Percentiles rank a stretch among this genome's conserved stretches.
These are phyloP conservation scores for Xenoacremonium recifei DNA, from an alignment of 2,329 filamentous ascomycete species.

Conservation along the genomic window DNA sequence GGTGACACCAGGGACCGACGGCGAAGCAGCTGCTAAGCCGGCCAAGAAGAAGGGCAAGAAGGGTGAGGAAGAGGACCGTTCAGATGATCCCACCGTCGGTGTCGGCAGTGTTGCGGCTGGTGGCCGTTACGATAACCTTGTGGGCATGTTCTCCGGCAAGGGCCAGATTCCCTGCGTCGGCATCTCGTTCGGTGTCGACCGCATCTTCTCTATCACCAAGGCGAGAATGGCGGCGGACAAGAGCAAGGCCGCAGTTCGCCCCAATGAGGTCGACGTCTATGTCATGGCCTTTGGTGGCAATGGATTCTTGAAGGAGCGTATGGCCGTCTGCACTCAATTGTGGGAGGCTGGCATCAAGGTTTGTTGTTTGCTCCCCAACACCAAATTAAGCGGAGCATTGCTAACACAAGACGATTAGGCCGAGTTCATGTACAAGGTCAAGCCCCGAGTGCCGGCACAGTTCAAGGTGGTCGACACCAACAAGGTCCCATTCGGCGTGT, in stretches of 20 bases:
- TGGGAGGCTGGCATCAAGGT: conserved; percentile 89
- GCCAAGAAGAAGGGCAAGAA: conserved; percentile 52
- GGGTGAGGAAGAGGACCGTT: conserved; percentile 62
- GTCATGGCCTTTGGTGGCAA: conserved; percentile 95
- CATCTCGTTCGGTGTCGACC: conserved; percentile 91
- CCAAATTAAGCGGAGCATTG: not conserved
- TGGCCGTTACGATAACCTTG: conserved; percentile 88
- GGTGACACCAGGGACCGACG: conserved; percentile 35
- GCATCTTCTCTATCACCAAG: conserved; percentile 91
- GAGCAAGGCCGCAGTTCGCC: conserved; percentile 41
- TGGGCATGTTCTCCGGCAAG: conserved; percentile 90
- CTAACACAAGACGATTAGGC: conserved; percentile 45
- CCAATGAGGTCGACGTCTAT: conserved; percentile 82
- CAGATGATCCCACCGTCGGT: conserved; percentile 75
- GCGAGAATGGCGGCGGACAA: conserved; percentile 63
- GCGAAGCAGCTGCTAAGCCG: conserved; percentile 37
- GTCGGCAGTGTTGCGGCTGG: conserved; percentile 88
- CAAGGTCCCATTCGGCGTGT: conserved; percentile 80
- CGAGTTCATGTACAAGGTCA: conserved; percentile 86
- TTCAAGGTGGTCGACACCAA: conserved; percentile 86
- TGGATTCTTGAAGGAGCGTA: conserved; percentile 80
- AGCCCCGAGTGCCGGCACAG: conserved; percentile 83
- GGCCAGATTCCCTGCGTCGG: conserved; percentile 64
- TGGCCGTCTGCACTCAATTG: conserved; percentile 71
- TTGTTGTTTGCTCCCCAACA: conserved; percentile 17